Percentiles rank a stretch among this genome's conserved stretches.
These are phyloP conservation scores for Stipa capillata DNA, from an alignment of 176 grass and related monocot species.

Conservation along the genomic window DNA sequence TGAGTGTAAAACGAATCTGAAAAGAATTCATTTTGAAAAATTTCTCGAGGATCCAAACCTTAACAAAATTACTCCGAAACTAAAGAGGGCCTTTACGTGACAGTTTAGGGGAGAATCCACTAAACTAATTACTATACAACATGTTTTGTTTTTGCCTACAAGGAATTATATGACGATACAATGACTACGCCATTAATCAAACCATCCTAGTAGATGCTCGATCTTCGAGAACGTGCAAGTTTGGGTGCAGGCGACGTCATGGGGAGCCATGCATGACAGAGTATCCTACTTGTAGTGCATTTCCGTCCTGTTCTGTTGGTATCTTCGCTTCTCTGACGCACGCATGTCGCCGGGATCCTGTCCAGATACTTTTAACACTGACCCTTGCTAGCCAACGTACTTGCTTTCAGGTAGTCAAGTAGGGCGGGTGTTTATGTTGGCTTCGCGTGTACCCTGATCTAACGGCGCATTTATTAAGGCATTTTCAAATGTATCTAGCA, in stretches of 20 bases:
- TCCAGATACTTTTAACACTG: neutral
- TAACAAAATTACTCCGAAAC: too few relatives aligned
- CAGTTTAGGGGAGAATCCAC: too few relatives aligned
- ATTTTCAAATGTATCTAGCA: too few relatives aligned
- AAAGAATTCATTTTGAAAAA: too few relatives aligned
- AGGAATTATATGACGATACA: too few relatives aligned
- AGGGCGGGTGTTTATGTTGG: neutral
- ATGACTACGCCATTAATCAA: too few relatives aligned
- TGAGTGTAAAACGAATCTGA: too few relatives aligned
- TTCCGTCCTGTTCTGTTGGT: neutral
- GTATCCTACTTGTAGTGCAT: neutral
- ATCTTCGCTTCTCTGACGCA: neutral
- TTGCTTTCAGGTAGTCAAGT: neutral
- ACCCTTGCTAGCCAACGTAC: neutral
- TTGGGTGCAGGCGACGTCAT: neutral
- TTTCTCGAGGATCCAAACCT: too few relatives aligned
- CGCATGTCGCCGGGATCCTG: neutral
- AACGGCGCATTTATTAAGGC: neutral
- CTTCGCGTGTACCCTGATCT: neutral
- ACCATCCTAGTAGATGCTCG: neutral
- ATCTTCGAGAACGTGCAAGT: neutral
- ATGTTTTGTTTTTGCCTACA: too few relatives aligned
- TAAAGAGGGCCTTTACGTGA: too few relatives aligned
- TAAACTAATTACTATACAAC: too few relatives aligned
- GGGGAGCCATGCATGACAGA: neutral